Evolutionary conservation across 257 asterid species (phyloP), one percentile per base, ranked within the genome.

Genomic region (Solanum habrochaites): DNA sequence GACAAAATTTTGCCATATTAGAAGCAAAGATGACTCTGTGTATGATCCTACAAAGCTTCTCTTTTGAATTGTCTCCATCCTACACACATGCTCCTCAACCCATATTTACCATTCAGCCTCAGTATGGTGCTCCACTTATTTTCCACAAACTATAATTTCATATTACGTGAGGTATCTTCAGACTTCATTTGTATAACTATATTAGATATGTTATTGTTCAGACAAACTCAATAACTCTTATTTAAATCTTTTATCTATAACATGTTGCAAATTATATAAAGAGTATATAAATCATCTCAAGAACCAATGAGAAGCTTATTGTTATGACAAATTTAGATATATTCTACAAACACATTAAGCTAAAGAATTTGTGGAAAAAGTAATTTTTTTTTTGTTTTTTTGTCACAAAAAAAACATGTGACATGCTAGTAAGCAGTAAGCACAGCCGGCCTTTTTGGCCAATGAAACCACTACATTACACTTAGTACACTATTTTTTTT

Each of bases 51-150:
- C 91, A 89, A 67, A 69, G 70, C 9, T 89, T 89, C 56, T 86
- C 89, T 29, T 89, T 90, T 23, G 77, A 90, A 42, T 86, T 90
- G 23, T 88, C 93, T 11, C 89, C 88, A 23, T 90, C 91, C 8
- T 90, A 90, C 18, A 27, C 90, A n/a, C 91, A 90, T 87, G 90
- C 90, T n/a, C 93, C 93, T 18, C 66, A 32, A 2, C 18, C 85
- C 4, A 31, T 86, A 16, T 4, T 88, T 2, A 86, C 90, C 25
- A 3, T 86, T 27, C 88, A 90, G 37, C 93, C 93, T 83, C 89
- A 87, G 47, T 66, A 86, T 64, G 90, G 91, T 67, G 92, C 91
- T 86, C 88, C 66, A 20, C 47, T 90, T 49, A 58, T 90, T 86
- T 69, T 90, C 52, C 89, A 77, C 67, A 89, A 83, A 45, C 78